Conservation (phyloP, 768 basidiomycete genomes). For the Lactarius vividus region DNA sequence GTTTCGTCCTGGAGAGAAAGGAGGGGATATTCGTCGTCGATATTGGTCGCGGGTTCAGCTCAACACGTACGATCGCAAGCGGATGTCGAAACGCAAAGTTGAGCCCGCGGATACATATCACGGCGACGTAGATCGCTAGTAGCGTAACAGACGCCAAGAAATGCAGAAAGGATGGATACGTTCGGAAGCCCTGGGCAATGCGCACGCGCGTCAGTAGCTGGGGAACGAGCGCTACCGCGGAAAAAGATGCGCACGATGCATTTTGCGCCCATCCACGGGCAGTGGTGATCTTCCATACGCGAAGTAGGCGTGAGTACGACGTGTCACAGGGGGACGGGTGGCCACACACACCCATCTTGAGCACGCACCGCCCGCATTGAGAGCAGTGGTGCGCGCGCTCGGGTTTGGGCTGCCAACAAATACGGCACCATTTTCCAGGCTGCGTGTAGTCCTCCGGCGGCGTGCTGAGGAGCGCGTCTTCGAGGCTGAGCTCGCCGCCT, state of each 20-base stretch:
- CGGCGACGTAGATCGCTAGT: slow-evolving; percentile 59
- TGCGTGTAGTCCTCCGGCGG: slow-evolving; percentile 44
- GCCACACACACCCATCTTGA: slow-evolving; percentile 71
- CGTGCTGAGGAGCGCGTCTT: slow-evolving; percentile 57
- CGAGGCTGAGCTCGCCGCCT: slow-evolving; percentile 44
- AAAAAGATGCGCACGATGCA: slow-evolving; percentile 58
- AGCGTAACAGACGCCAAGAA: slow-evolving; percentile 64
- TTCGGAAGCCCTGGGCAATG: slow-evolving; percentile 65
- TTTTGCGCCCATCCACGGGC: slow-evolving; percentile 75
- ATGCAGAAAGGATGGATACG: slow-evolving; percentile 81
- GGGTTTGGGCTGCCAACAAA: slow-evolving; percentile 78
- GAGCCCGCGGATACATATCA: slow-evolving; percentile 51
- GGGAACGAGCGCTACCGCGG: neutral
- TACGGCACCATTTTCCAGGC: slow-evolving; percentile 71
- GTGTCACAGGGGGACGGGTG: too few relatives aligned
- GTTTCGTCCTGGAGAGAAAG: slow-evolving; percentile 48
- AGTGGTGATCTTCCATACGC: slow-evolving; percentile 70
- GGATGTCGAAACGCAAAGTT: slow-evolving; percentile 67
- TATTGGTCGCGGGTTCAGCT: neutral
- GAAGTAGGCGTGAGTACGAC: neutral
- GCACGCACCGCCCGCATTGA: slow-evolving; percentile 70
- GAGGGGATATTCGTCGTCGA: neutral
- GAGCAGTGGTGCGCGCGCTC: slow-evolving; percentile 80
- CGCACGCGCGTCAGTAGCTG: neutral
- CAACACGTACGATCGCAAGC: slow-evolving; percentile 52